Conservation (phyloP, 768 basidiomycete species). For the Termitomyces sp. region DNA sequence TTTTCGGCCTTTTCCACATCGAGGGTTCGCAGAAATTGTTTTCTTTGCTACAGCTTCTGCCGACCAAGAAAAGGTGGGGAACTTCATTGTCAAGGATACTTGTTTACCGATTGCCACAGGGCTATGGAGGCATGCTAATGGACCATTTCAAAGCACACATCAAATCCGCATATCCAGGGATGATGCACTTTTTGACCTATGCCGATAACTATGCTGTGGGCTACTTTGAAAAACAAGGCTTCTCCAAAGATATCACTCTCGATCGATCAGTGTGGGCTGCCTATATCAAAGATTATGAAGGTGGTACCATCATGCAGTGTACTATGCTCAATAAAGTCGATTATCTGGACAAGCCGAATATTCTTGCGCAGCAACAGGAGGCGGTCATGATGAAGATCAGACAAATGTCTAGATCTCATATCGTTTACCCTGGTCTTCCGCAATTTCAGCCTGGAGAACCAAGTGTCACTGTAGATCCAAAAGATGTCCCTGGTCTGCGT, state of each 20-base stretch:
- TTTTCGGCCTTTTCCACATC: slow-evolving; percentile 91
- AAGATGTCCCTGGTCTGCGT: slow-evolving; percentile 86
- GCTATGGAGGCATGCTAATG: slow-evolving; percentile 98
- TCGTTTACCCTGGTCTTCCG: slow-evolving; percentile 74
- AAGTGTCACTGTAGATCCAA: slow-evolving; percentile 55
- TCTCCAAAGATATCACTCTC: slow-evolving; percentile 95
- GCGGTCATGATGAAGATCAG: slow-evolving; percentile 87
- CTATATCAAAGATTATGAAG: slow-evolving; percentile 99
- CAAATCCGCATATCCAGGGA: slow-evolving; percentile 71
- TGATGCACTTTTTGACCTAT: slow-evolving; percentile 96
- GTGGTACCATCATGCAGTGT: slow-evolving; percentile 98
- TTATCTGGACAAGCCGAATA: slow-evolving; percentile 76
- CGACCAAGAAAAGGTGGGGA: slow-evolving; percentile 89
- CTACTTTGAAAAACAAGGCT: slow-evolving; percentile 99
- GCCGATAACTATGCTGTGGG: slow-evolving; percentile 99
- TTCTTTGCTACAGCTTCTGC: slow-evolving; percentile 97
- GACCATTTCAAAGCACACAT: slow-evolving; percentile 96
- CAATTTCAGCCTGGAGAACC: slow-evolving; percentile 61
- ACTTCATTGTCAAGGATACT: not conserved
- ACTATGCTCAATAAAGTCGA: slow-evolving; percentile 90
- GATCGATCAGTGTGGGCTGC: slow-evolving; percentile 92
- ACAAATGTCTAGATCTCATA: slow-evolving; percentile 78
- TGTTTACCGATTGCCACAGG: slow-evolving; percentile 40
- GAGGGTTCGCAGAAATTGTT: slow-evolving; percentile 96
- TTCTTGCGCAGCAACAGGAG: slow-evolving; percentile 78